phyloP scores from a whole-genome alignment of 2,329 filamentous ascomycete genomes.

The Aspergillus costaricaensis region DNA sequence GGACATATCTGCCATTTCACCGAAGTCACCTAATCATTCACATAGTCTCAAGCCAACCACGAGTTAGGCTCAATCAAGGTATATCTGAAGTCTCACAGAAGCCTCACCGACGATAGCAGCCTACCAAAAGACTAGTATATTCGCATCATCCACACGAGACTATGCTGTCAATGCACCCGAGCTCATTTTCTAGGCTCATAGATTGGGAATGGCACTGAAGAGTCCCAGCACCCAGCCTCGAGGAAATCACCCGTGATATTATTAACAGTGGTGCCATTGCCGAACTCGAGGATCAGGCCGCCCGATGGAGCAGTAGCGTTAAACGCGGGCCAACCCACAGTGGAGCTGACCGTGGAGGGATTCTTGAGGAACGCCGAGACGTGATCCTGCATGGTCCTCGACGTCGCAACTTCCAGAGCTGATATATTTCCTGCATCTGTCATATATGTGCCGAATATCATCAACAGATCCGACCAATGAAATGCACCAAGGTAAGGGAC shows the following conservation, averaged over 20 bases:
- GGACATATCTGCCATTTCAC: too few species aligned
- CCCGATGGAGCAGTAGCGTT: slow-evolving; percentile 21
- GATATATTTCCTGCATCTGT: slow-evolving; percentile 9
- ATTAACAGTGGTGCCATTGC: background rate
- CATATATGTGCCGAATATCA: slow-evolving; percentile 25
- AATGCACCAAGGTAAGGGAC: slow-evolving; percentile 47
- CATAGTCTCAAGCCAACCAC: too few species aligned
- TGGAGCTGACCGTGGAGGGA: slow-evolving; percentile 1
- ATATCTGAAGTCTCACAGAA: too few species aligned
- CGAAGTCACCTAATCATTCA: too few species aligned
- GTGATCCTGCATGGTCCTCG: slow-evolving; percentile 26
- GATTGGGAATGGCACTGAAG: slow-evolving; percentile 23
- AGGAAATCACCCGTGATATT: slow-evolving; percentile 4
- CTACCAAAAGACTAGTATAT: too few species aligned
- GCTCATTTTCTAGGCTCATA: slow-evolving; percentile 6
- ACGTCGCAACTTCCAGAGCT: slow-evolving; percentile 22
- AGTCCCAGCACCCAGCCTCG: slow-evolving; percentile 1
- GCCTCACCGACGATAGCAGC: too few species aligned
- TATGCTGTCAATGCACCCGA: too few species aligned
- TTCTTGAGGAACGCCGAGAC: slow-evolving; percentile 27
- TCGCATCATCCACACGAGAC: too few species aligned
- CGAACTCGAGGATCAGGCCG: slow-evolving; percentile 3
- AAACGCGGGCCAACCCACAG: slow-evolving; percentile 16
- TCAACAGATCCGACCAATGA: slow-evolving; percentile 34
- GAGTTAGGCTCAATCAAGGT: too few species aligned